Evolutionary conservation across 2,329 filamentous ascomycete species (phyloP).

Genomic region (Sporothrix variecibatus): DNA sequence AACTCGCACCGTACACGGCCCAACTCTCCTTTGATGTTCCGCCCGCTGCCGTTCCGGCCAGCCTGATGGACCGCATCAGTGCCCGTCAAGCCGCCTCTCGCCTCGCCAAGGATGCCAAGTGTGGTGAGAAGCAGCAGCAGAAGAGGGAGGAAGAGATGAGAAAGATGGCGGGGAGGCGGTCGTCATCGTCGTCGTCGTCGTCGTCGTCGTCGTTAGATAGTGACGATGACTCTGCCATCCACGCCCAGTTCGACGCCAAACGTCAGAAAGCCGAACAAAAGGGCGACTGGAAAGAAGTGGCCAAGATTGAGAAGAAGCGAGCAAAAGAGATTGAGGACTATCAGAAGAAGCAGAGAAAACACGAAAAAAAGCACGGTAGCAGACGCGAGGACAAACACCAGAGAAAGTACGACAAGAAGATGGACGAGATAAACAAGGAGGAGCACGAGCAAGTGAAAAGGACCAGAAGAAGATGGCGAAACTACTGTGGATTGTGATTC

Average conservation of each 20-base stretch:
- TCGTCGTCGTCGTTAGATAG: too few species aligned
- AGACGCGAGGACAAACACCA: background rate
- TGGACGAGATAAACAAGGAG: background rate
- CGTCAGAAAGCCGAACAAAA: background rate
- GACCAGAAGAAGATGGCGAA: background rate
- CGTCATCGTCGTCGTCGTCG: background rate
- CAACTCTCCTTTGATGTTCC: background rate
- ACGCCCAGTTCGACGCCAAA: background rate
- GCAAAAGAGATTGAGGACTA: background rate
- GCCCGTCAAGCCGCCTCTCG: background rate
- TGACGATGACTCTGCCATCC: background rate
- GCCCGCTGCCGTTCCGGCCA: background rate
- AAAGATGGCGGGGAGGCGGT: background rate
- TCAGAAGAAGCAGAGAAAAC: background rate
- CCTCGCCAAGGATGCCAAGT: background rate
- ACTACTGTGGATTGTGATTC: background rate
- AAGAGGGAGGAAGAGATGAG: background rate
- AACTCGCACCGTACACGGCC: background rate
- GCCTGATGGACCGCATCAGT: constrained; percentile 1
- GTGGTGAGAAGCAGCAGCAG: background rate
- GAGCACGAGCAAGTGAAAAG: background rate
- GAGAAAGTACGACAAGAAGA: background rate
- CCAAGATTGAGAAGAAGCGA: constrained; percentile 9
- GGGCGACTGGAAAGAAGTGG: background rate
- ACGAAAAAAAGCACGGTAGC: background rate